Evolutionary conservation across 2,329 filamentous ascomycete genomes (phyloP).

Genomic region (Cladosporium oxysporum): DNA sequence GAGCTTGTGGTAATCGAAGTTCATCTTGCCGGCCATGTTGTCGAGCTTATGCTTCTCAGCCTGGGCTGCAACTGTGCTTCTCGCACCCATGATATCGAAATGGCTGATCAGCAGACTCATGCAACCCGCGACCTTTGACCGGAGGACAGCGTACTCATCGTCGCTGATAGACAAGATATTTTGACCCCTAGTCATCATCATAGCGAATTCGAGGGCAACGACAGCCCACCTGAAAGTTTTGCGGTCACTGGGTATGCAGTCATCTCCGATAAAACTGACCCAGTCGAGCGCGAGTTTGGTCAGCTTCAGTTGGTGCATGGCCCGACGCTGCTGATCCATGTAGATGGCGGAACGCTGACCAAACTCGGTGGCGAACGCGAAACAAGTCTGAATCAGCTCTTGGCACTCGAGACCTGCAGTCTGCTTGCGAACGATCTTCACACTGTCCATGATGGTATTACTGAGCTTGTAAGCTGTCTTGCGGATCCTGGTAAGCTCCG

Average conservation of each 20-base stretch:
- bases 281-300: conserved; percentile 92
- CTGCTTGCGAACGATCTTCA: conserved; percentile 87
- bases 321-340: conserved; percentile 91
- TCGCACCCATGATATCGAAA: conserved; percentile 98
- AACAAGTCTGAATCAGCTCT: conserved; percentile 95
- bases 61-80: conserved; percentile 89
- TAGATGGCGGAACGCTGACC: conserved; percentile 91
- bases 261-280: conserved; percentile 97
- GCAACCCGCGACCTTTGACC: conserved; percentile 89
- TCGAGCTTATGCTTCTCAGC: conserved; percentile 89
- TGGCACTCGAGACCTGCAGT: conserved; percentile 83
- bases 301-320: conserved; percentile 96
- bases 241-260: conserved; percentile 89
- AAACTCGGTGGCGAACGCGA: conserved; percentile 98
- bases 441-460: conserved; percentile 98
- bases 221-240: conserved; percentile 98
- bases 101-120: conserved; percentile 98
- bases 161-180: conserved; percentile 91
- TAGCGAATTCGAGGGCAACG: conserved; percentile 89
- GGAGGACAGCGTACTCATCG: conserved; percentile 78
- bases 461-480: conserved; percentile 95
- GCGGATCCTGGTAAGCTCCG: conserved; percentile 88
- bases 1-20: conserved; percentile 73
- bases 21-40: conserved; percentile 72
- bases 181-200: conserved; percentile 92